phyloP scores from a whole-genome alignment of 768 basidiomycete species.

The Suillus cothurnatus region DNA sequence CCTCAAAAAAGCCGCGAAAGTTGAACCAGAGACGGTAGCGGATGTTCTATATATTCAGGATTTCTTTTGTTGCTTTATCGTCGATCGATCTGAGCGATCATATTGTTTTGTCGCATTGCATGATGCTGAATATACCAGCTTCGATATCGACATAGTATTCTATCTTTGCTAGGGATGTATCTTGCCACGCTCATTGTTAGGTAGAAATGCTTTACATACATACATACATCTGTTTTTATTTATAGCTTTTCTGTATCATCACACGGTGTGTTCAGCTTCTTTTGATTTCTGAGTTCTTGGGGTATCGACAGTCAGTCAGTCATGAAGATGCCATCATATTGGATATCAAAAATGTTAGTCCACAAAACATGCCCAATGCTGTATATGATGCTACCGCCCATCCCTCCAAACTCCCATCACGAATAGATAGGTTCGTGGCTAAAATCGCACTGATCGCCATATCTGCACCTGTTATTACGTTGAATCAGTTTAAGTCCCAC shows the following conservation, averaged over 20 bases:
- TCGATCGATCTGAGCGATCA: conserved; percentile 2
- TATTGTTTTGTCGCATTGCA: conserved; percentile 14
- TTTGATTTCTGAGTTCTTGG: not conserved
- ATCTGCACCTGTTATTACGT: conserved; percentile 77
- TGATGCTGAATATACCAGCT: conserved; percentile 9
- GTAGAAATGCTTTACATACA: conserved; percentile 23
- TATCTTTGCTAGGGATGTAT: conserved; percentile 29
- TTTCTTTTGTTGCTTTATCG: conserved; percentile 16
- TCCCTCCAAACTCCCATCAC: conserved; percentile 1
- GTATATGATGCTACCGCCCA: not conserved
- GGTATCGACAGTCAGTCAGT: not conserved
- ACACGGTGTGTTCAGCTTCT: conserved; percentile 9
- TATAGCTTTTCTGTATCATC: conserved; percentile 39
- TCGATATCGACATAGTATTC: conserved; percentile 22
- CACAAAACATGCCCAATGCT: conserved; percentile 2
- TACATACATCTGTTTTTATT: conserved; percentile 36
- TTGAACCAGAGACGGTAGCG: conserved; percentile 42
- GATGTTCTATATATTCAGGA: conserved; percentile 28
- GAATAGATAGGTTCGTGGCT: conserved; percentile 59
- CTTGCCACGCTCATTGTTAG: conserved; percentile 19
- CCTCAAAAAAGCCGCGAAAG: conserved; percentile 58
- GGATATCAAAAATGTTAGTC: conserved; percentile 7
- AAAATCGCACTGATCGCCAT: conserved; percentile 87
- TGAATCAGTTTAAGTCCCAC: conserved; percentile 39
- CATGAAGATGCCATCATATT: not conserved